A percentile compares a stretch with the other conserved stretches of the same genome.
Conservation (phyloP, 139 green algal genomes). For the Picochlorum sp. region DNA sequence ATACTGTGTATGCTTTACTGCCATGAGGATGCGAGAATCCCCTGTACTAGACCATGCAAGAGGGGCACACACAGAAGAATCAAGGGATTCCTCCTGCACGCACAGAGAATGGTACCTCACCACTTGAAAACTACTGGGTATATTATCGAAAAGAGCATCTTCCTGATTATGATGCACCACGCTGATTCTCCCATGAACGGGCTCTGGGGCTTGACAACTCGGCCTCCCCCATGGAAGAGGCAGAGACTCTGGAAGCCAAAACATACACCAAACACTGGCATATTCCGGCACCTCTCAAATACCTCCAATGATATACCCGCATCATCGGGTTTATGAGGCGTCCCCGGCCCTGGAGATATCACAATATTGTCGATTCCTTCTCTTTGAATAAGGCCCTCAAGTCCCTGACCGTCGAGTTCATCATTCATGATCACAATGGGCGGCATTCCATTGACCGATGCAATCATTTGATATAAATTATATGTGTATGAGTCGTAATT, state of each 20-base stretch:
- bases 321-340: constrained; percentile 54
- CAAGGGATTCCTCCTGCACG: constrained; percentile 59
- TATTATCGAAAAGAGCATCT: constrained; percentile 69
- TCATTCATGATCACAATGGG: constrained; percentile 83
- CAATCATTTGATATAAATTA: constrained; percentile 93
- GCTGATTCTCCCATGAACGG: constrained; percentile 83
- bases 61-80: constrained; percentile 49
- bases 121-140: constrained; percentile 53
- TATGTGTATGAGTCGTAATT: constrained; percentile 99
- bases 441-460: constrained; percentile 61
- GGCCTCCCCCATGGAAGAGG: constrained; percentile 45
- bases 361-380: constrained; percentile 72
- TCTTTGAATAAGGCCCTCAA: constrained; percentile 38
- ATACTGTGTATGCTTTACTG: constrained; percentile 49
- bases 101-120: constrained; percentile 69
- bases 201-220: constrained; percentile 61
- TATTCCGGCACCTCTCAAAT: constrained; percentile 32
- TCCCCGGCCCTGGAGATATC: constrained; percentile 92
- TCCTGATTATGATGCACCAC: constrained; percentile 50
- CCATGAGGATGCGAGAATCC: constrained; percentile 66
- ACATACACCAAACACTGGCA: constrained; percentile 93
- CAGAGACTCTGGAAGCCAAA: constrained; percentile 91
- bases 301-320: constrained; percentile 73
- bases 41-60: constrained; percentile 68
- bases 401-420: constrained; percentile 35